Conservation (phyloP, 202 grass and related monocot species). For the Schoenoplectus tabernaemontani region DNA sequence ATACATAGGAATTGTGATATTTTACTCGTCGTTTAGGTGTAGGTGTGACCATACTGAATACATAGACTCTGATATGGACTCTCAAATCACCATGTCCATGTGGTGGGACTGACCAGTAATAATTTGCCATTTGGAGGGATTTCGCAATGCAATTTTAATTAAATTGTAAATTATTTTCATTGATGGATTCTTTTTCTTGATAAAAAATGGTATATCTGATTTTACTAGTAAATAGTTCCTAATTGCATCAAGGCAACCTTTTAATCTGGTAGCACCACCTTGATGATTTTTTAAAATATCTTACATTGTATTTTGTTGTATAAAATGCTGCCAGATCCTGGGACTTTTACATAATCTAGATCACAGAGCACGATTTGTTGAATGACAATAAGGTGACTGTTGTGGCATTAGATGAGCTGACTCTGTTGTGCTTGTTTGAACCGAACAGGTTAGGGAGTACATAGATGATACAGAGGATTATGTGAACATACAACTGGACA, state of each 20-base stretch:
- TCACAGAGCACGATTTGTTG: neutral
- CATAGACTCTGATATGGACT: neutral
- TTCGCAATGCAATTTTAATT: neutral
- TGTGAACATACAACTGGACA: slow-evolving; percentile 98
- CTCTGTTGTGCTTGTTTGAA: slow-evolving; percentile 4
- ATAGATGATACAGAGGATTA: slow-evolving; percentile 93
- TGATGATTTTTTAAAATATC: neutral
- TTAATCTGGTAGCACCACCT: neutral
- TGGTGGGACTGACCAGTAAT: too few relatives aligned
- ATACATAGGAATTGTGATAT: neutral
- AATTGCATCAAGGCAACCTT: neutral
- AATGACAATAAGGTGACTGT: neutral
- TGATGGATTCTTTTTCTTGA: neutral
- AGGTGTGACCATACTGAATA: neutral
- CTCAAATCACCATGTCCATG: neutral
- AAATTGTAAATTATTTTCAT: neutral
- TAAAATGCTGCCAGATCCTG: neutral
- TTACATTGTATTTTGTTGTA: neutral
- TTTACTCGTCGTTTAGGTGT: neutral
- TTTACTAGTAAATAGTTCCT: neutral
- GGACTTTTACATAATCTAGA: neutral
- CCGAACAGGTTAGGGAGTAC: slow-evolving; percentile 4
- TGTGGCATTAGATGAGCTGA: neutral
- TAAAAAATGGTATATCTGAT: neutral
- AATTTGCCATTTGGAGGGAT: neutral